phyloP scores from a whole-genome alignment of 805 yeast genomes.

The Geotrichum ghanense region DNA sequence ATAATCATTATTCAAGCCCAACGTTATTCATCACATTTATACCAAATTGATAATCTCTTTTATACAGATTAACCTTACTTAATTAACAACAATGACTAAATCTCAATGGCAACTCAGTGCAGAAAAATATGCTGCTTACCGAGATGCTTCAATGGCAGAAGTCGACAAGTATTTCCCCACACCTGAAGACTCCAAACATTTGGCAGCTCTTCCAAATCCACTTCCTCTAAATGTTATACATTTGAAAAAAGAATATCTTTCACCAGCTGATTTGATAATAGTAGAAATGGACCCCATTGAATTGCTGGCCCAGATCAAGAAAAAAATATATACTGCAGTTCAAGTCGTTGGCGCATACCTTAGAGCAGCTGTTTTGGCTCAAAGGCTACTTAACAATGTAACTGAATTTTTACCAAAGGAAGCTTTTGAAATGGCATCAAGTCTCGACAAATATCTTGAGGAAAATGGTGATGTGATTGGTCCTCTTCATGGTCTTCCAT shows the following conservation, averaged over 20 bases:
- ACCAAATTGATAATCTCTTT: too few relatives aligned
- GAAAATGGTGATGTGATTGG: constrained; percentile 40
- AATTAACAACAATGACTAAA: too few relatives aligned
- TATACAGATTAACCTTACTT: too few relatives aligned
- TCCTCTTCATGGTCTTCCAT: constrained; percentile 55
- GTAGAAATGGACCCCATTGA: constrained; percentile 21
- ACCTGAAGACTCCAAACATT: constrained; percentile 11
- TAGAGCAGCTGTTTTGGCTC: constrained; percentile 45
- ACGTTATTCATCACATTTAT: too few relatives aligned
- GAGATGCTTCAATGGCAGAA: constrained; percentile 12
- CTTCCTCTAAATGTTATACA: constrained; percentile 13
- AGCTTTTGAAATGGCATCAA: constrained; percentile 35
- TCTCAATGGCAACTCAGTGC: not conserved
- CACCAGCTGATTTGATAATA: constrained; percentile 9
- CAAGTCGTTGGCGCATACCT: constrained; percentile 42
- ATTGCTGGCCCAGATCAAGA: constrained; percentile 30
- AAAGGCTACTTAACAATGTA: constrained; percentile 45
- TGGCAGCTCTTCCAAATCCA: constrained; percentile 7
- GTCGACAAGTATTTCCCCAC: constrained; percentile 14
- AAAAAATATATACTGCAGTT: constrained; percentile 33
- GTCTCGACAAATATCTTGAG: constrained; percentile 39
- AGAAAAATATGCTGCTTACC: constrained; percentile 1
- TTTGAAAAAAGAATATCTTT: constrained; percentile 10
- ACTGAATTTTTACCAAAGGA: constrained; percentile 23
- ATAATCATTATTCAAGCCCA: too few relatives aligned